Evolutionary conservation across 768 basidiomycete genomes (phyloP).

Genomic region (Tricholoma bakamatsutake): DNA sequence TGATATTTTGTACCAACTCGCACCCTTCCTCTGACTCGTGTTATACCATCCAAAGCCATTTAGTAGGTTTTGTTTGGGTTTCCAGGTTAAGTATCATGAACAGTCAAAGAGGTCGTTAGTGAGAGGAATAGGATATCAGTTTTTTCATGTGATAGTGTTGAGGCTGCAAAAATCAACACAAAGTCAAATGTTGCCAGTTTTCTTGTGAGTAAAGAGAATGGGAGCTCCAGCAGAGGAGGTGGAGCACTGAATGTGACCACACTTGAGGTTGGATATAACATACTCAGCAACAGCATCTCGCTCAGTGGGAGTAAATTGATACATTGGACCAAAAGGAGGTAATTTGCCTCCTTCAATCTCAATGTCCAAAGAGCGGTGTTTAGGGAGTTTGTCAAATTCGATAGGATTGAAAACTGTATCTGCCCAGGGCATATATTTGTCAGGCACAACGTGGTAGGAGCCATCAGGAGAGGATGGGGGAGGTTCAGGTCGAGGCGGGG

Average conservation of each 20-base stretch:
- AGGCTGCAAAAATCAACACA: conserved; percentile 22
- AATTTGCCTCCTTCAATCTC: conserved; percentile 22
- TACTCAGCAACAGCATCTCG: background rate
- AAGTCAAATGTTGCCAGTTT: conserved; percentile 27
- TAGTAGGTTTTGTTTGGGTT: too few relatives aligned
- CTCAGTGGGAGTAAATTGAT: background rate
- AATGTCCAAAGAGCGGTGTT: conserved; percentile 29
- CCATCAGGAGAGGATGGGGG: background rate
- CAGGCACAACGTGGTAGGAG: conserved; percentile 14
- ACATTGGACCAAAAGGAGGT: conserved; percentile 20
- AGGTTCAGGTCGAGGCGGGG: background rate
- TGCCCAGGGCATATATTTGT: conserved; percentile 17
- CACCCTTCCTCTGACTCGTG: too few relatives aligned
- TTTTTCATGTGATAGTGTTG: conserved; percentile 12
- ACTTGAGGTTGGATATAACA: background rate
- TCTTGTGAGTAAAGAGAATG: conserved; percentile 28
- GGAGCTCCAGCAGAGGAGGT: conserved; percentile 16
- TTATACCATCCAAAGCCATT: too few relatives aligned
- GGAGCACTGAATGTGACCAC: conserved; percentile 3
- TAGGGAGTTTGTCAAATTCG: conserved; percentile 21
- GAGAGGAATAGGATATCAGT: conserved; percentile 24
- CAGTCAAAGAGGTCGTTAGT: conserved; percentile 25
- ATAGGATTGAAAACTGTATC: background rate
- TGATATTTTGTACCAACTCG: too few relatives aligned
- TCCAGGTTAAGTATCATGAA: too few relatives aligned